Evolutionary conservation across 2,329 filamentous ascomycete genomes (phyloP), one percentile per base, ranked within the genome.

Genomic region (Blumeriella jaapii): DNA sequence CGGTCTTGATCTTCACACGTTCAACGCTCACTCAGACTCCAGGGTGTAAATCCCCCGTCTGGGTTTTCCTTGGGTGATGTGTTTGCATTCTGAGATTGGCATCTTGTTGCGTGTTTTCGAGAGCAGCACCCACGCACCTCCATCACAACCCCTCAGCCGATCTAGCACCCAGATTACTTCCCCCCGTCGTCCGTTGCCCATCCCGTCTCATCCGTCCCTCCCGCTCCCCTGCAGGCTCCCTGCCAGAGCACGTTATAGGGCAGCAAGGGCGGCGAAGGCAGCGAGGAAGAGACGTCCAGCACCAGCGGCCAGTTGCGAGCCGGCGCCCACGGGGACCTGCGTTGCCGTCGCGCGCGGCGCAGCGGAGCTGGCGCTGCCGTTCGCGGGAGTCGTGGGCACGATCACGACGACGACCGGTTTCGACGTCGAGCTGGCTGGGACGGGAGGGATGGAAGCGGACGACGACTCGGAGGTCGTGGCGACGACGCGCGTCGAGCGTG

Each of bases 251-350:
- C n/a, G n/a, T 24, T 37, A 40, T 10, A 40, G 31, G 9, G 17
- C 30, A 40, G 38, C 34, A 6, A 36, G 10, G 5, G 33, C 16
- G 7, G 34, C 38, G 10, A 37, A 9, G 5, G 33, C 34, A 31
- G 28, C 27, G n/a, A 26, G 26, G 12, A 29, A 27, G 12, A 38
- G 22, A 15, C 34, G 27, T 13, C 34, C 39, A 9, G 35, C 29
- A 24, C 34, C 35, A 10, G 14, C 28, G n/a, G 8, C 24, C 3
- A 32, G 13, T 7, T 29, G 31, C 13, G 22, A 4, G 3, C 31
- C 29, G 8, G 34, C 34, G 5, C 26, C 31, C 2, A 24, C 36
- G 15, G 31, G 34, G 20, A 27, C 18, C 20, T 34, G 20, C 6
- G 30, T n/a, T 6, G 26, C 14, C 10, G 22, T 22, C 6, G 20